These are phyloP conservation scores for Xylariaceae sp. DNA, from an alignment of 2,329 filamentous ascomycete genomes.

Conservation along the genomic window DNA sequence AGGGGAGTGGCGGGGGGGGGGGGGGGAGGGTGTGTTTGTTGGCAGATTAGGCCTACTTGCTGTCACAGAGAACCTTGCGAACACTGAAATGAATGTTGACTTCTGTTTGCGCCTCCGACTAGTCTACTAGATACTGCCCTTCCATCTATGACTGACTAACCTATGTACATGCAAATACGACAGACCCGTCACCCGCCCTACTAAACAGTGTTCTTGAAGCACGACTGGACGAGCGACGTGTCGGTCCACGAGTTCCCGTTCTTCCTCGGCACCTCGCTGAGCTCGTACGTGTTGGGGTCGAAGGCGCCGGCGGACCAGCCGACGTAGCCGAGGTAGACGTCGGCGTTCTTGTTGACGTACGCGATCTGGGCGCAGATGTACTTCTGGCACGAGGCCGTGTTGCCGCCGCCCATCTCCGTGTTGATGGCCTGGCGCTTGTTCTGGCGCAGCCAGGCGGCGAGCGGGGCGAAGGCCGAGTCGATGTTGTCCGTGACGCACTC, in stretches of 20 bases:
- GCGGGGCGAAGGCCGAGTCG: constrained; percentile 27
- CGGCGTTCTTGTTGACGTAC: constrained; percentile 27
- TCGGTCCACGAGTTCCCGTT: constrained; percentile 19
- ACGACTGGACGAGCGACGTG: constrained; percentile 15
- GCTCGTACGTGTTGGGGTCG: constrained; percentile 18
- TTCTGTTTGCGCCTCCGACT: too few relatives aligned
- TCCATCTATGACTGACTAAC: too few relatives aligned
- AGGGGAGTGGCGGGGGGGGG: too few relatives aligned
- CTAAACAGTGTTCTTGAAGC: constrained; percentile 17
- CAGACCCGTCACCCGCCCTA: neutral
- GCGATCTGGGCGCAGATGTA: constrained; percentile 30
- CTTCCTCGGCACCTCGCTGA: constrained; percentile 19
- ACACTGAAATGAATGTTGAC: too few relatives aligned
- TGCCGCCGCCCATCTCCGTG: constrained; percentile 35
- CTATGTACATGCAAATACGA: neutral
- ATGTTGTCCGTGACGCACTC: constrained; percentile 35
- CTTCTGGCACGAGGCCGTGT: constrained; percentile 30
- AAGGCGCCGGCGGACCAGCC: constrained; percentile 25
- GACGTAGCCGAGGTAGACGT: constrained; percentile 26
- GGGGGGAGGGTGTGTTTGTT: too few relatives aligned
- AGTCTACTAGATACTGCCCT: too few relatives aligned
- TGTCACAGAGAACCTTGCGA: too few relatives aligned
- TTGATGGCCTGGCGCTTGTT: constrained; percentile 31
- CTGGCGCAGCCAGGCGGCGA: constrained; percentile 33
- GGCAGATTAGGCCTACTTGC: too few relatives aligned